A percentile compares a stretch with the other conserved stretches of the same genome.
phyloP scores from a whole-genome alignment of 192 early-diverging fungal genomes.

The Podila minutissima region DNA sequence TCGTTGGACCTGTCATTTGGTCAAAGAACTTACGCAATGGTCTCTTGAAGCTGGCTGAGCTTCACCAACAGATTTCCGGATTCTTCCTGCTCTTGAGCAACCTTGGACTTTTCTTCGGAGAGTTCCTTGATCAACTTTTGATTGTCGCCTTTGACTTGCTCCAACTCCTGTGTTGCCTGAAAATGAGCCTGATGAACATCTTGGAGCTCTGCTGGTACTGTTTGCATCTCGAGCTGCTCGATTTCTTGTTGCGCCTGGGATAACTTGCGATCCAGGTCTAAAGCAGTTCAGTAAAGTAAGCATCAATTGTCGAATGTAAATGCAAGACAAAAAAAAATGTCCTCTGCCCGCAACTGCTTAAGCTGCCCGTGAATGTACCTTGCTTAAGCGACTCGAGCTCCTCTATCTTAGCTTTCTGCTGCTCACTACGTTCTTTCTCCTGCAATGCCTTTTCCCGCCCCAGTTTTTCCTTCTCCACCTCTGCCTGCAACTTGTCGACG shows the following conservation, averaged over 20 bases:
- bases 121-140: conserved; percentile 14
- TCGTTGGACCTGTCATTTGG: background rate
- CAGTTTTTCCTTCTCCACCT: conserved; percentile 9
- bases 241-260: conserved; percentile 29
- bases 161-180: conserved; percentile 41
- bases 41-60: conserved; percentile 46
- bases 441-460: background rate
- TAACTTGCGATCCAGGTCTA: conserved; percentile 33
- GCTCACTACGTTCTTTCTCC: background rate
- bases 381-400: conserved; percentile 11
- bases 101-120: conserved; percentile 28
- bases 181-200: conserved; percentile 42
- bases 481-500: background rate
- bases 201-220: conserved; percentile 32
- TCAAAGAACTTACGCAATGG: conserved; percentile 22
- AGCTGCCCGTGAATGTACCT: conserved; percentile 4
- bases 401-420: conserved; percentile 9
- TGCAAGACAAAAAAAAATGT: background rate
- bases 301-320: background rate
- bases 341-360: too few relatives aligned
- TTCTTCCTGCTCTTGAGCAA: conserved; percentile 38
- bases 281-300: background rate
- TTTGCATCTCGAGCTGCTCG: conserved; percentile 42
- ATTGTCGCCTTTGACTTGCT: conserved; percentile 11
- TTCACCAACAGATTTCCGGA: conserved; percentile 37